Base-by-base conservation (phyloP, 2,329 filamentous ascomycete genomes). In the Sporothrix globosa region DNA sequence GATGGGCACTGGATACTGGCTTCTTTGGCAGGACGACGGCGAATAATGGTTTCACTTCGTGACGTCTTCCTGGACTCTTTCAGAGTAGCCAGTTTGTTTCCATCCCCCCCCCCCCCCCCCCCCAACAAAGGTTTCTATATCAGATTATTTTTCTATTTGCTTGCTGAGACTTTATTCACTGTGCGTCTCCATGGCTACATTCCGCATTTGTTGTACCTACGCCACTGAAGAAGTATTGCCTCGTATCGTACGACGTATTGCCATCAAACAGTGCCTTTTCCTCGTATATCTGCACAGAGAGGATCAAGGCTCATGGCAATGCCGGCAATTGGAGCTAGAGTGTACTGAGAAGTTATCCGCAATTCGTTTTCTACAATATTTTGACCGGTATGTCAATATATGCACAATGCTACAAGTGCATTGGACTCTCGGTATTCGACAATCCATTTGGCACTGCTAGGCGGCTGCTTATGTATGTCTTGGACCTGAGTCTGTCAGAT, bases 41-140 rank as follows among this genome's bases (percentile, higher is more conserved):
- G 27, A 67, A 41, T 34, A 67, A 52, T 53, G 63, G 63, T 67
- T 21, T 67, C 63, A 67, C 48, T 41, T 67, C 19, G 46, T 50
- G 48, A 41, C 30, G 27, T 67, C 46, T 24, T 65, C 44, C 61
- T 44, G 17, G 44, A n/a, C 44, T 34, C 30, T 48, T 50, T 30
- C 5, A 50, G 7, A n/a, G 11, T 65, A 7, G 21, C 21, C 21
- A 65, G 21, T 17, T 48, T 24, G 14, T 34, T 13, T 48, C 21
- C 39, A 7, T 27, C 27, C 39, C 19, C 14, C 39, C 24, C 3
- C 14, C 6, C 3, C 39, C 27, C 39, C 19, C 14, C 39, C 24
- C 3, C 14, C 6, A 44, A 21, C 14, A 24, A 60, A 7, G 34
- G 9, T 34, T 34, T 34, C 34, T 1, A 34, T 34, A 34, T 34